Conservation (phyloP, 2,329 filamentous ascomycete genomes). For the Polytolypa hystricis region DNA sequence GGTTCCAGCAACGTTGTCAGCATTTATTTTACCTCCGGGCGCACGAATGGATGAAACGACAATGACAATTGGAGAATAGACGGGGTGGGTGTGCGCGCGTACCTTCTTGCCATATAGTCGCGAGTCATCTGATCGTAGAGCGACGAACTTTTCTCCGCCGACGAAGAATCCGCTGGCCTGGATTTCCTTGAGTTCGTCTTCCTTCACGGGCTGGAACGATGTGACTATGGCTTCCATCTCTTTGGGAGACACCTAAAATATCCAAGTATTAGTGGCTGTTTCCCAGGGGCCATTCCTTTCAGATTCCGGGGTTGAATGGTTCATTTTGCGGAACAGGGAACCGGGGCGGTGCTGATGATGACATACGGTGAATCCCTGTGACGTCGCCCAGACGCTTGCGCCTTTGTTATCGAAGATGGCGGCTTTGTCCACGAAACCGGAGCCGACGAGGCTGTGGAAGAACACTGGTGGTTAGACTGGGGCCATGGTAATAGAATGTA, state of each 20-base stretch:
- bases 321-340: too few species aligned
- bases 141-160: conserved; percentile 65
- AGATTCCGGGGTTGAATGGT: background rate
- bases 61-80: background rate
- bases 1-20: background rate
- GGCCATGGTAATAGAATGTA: background rate
- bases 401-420: conserved; percentile 74
- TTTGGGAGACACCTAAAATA: conserved; percentile 40
- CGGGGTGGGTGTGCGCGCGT: conserved; percentile 20
- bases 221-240: conserved; percentile 46
- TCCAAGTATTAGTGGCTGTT: too few species aligned
- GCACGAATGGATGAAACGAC: too few species aligned
- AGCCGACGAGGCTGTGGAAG: conserved; percentile 59
- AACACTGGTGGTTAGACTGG: conserved; percentile 9
- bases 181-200: conserved; percentile 50
- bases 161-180: conserved; percentile 65
- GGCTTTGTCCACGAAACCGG: conserved; percentile 69
- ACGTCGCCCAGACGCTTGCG: conserved; percentile 68
- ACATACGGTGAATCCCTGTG: conserved; percentile 61
- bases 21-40: background rate
- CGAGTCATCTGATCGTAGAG: conserved; percentile 63
- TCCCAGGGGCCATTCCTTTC: too few species aligned
- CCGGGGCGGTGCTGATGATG: conserved; percentile 5
- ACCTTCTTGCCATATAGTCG: conserved; percentile 83
- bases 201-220: conserved; percentile 37